Percentiles rank a stretch among this genome's conserved stretches.
These are phyloP conservation scores for Cajanus cajan DNA, from an alignment of 306 rosid species.

Conservation along the genomic window DNA sequence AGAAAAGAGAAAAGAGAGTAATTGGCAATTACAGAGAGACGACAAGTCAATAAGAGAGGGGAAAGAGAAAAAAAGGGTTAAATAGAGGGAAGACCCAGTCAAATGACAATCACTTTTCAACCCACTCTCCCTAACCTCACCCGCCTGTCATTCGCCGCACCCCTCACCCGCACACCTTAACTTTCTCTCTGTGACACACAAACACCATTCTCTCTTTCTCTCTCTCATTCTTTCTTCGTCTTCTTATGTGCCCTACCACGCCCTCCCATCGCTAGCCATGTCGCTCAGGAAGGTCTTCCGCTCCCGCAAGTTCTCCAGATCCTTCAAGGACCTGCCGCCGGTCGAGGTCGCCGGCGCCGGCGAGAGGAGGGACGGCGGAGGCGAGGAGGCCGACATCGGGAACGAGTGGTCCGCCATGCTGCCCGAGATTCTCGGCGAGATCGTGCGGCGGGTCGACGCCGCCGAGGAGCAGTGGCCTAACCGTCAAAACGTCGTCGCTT, in stretches of 20 bases:
- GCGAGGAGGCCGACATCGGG: background rate
- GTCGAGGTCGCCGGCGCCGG: background rate
- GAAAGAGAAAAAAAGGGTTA: background rate
- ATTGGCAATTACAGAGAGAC: background rate
- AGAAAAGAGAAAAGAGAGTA: background rate
- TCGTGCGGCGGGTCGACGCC: conserved; percentile 69
- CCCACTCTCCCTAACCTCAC: conserved; percentile 29
- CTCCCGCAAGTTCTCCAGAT: conserved; percentile 75
- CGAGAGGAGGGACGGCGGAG: background rate
- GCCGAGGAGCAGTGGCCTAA: conserved; percentile 80
- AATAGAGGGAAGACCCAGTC: conserved; percentile 35
- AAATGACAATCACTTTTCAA: conserved; percentile 10
- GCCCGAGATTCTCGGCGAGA: conserved; percentile 88
- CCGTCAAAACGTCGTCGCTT: conserved; percentile 80
- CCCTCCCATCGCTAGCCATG: conserved; percentile 47
- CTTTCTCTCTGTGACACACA: background rate
- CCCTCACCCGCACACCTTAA: background rate
- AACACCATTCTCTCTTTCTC: background rate
- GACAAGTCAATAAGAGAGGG: background rate
- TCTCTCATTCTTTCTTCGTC: conserved; percentile 5
- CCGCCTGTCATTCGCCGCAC: conserved; percentile 18
- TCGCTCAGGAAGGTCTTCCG: conserved; percentile 61
- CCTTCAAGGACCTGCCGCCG: conserved; percentile 44
- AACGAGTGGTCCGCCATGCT: conserved; percentile 74
- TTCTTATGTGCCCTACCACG: conserved; percentile 22